Evolutionary conservation across 2,329 filamentous ascomycete species (phyloP).

Genomic region (Aspergillus calidoustus): DNA sequence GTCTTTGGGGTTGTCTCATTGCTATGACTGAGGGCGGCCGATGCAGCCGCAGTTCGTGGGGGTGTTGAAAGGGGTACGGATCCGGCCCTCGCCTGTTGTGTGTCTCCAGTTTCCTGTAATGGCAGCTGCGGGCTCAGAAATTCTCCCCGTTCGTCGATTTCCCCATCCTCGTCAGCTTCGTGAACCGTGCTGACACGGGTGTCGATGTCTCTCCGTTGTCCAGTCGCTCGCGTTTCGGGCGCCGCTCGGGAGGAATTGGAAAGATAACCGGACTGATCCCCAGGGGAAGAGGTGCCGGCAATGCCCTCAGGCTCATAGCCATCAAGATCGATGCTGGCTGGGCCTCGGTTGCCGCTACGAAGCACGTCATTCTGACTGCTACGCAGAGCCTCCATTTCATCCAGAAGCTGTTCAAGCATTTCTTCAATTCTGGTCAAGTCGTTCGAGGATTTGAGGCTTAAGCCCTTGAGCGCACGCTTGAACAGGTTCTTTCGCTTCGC

Average conservation of each 20-base stretch:
- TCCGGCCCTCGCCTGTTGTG: slow-evolving; percentile 45
- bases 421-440: slow-evolving; percentile 88
- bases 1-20: slow-evolving; percentile 76
- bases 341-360: slow-evolving; percentile 28
- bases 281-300: slow-evolving; percentile 74
- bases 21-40: slow-evolving; percentile 68
- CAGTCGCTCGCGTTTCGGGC: slow-evolving; percentile 48
- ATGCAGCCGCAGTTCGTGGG: slow-evolving; percentile 46
- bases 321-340: slow-evolving; percentile 68
- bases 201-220: slow-evolving; percentile 63
- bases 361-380: slow-evolving; percentile 53
- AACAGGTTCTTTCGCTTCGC: slow-evolving; percentile 93
- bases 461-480: slow-evolving; percentile 85
- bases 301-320: slow-evolving; percentile 83
- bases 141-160: slow-evolving; percentile 57
- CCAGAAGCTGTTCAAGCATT: slow-evolving; percentile 88
- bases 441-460: slow-evolving; percentile 84
- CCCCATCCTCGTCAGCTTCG: slow-evolving; percentile 79
- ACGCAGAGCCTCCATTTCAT: slow-evolving; percentile 86
- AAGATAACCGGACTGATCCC: slow-evolving; percentile 75
- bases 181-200: slow-evolving; percentile 89
- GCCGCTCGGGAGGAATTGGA: slow-evolving; percentile 57
- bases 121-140: slow-evolving; percentile 61
- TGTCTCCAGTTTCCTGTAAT: slow-evolving; percentile 60
- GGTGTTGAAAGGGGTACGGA: slow-evolving; percentile 52